Conservation (phyloP, 176 grass and related monocot genomes). For the Carex myosuroides region DNA sequence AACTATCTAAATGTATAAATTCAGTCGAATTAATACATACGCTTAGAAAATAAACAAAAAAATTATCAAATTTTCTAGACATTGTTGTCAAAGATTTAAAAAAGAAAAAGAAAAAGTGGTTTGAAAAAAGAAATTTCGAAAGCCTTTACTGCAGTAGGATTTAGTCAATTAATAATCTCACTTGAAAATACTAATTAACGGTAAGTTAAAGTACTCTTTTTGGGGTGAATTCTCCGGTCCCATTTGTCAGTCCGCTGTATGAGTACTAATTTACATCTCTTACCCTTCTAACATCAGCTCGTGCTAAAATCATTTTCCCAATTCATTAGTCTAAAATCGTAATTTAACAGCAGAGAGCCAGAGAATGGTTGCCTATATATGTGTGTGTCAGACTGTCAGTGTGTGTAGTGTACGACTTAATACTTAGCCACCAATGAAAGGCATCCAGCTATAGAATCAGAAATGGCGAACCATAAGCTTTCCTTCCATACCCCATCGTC, state of each 20-base stretch:
- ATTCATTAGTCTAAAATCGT: not conserved
- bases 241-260: not conserved
- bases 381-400: not conserved
- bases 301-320: not conserved
- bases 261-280: not conserved
- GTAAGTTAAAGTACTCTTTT: too few species aligned
- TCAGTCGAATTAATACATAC: too few species aligned
- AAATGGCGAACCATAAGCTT: constrained; percentile 1
- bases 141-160: too few species aligned
- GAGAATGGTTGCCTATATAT: not conserved
- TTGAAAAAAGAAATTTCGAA: too few species aligned
- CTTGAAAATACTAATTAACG: not conserved
- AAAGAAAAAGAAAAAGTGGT: too few species aligned
- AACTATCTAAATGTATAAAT: too few species aligned
- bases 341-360: not conserved
- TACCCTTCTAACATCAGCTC: not conserved
- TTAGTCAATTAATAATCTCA: not conserved
- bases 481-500: not conserved
- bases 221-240: not conserved
- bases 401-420: not conserved
- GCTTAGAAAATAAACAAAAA: too few species aligned
- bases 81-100: too few species aligned
- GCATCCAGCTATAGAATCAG: not conserved
- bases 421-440: not conserved
- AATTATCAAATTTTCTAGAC: too few species aligned